Evolutionary conservation across 345 rosid species (phyloP), one percentile per base, ranked within the genome.

Genomic region (Anacardium occidentale): DNA sequence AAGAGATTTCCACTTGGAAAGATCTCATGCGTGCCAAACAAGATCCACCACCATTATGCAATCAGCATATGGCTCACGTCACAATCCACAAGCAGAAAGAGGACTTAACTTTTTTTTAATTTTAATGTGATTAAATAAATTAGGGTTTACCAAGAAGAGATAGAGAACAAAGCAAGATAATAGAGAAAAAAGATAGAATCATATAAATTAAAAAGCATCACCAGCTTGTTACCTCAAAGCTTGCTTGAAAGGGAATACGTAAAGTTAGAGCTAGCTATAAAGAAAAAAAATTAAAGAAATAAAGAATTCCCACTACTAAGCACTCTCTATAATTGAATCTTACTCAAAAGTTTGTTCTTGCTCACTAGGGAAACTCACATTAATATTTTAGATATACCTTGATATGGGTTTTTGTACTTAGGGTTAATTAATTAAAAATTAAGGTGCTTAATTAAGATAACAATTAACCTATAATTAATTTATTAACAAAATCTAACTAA

Each of bases 1-100:
- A 21, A 22, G 54, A 74, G 79, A 64, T 54, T 18, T 72, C 77
- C 83, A 83, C 80, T 72, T 78, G 83, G 76, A 61, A 45, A 5
- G 65, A 66, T 62, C 76, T 57, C 50, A 32, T 74, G 76, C 75
- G 64, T 59, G 72, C 74, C 78, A 70, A 58, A 68, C 6, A 7
- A 48, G 61, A 64, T 55, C 62, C 77, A 62, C 58, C 55, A 2
- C 5, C 40, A 15, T 18, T 18, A 18, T 14, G 13, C 25, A 0
- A 1, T 10, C 0, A 59, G 78, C 80, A 81, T 59, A 48, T 75
- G 78, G 48, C 55, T 7, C 9, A 59, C 68, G 68, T 76, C 81
- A 72, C 58, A 25, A 21, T 72, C 76, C 77, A 65, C n/a, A n/a
- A 52, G 60, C 42, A 29, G 37, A 29, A 42, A 45, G 4, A 6